phyloP scores from a whole-genome alignment of 2,329 filamentous ascomycete genomes.

The Elsinoe fawcettii region DNA sequence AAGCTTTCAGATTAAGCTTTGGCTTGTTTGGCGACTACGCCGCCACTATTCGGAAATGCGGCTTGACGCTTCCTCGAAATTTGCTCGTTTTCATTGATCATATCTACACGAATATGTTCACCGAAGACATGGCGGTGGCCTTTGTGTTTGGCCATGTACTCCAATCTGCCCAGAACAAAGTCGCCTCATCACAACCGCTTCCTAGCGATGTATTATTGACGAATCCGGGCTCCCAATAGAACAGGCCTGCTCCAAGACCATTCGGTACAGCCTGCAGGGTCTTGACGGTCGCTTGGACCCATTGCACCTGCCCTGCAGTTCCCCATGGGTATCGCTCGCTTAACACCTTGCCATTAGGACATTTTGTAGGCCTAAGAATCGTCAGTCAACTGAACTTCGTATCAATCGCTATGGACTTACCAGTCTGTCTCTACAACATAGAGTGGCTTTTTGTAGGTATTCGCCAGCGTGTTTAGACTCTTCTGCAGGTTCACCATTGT shows the following conservation, averaged over 20 bases:
- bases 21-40: background rate
- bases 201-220: constrained; percentile 28
- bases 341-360: constrained; percentile 20
- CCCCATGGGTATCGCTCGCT: constrained; percentile 29
- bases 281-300: constrained; percentile 25
- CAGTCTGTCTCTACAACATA: constrained; percentile 30
- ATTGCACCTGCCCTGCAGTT: constrained; percentile 25
- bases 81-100: background rate
- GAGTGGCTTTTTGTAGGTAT: constrained; percentile 27
- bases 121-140: constrained; percentile 26
- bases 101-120: constrained; percentile 23
- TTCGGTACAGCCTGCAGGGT: constrained; percentile 25
- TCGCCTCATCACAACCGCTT: constrained; percentile 24
- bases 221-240: constrained; percentile 30
- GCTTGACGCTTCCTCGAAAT: no score
- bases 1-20: background rate
- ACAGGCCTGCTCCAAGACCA: constrained; percentile 27
- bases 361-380: background rate
- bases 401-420: background rate
- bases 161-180: constrained; percentile 26
- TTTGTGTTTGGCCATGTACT: constrained; percentile 23
- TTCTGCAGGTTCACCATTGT: constrained; percentile 25
- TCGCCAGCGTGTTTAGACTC: constrained; percentile 23
- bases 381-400: background rate
- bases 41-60: background rate